phyloP scores from a whole-genome alignment of 495 filamentous ascomycete species.

The Halenospora varia region DNA sequence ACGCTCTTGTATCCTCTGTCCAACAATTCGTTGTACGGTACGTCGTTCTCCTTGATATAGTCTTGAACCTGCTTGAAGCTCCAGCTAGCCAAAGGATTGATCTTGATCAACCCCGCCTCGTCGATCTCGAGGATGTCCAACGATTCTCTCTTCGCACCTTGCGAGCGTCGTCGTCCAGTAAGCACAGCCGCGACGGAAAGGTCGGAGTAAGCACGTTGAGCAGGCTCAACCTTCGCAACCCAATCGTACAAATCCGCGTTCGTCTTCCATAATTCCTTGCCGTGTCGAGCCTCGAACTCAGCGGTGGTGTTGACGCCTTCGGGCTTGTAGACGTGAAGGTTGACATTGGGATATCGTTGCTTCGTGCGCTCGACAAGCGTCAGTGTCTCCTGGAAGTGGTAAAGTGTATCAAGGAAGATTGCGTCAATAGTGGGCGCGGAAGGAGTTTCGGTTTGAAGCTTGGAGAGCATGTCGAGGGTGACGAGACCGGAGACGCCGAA shows the following conservation, averaged over 20 bases:
- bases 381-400: constrained; percentile 92
- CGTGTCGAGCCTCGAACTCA: constrained; percentile 79
- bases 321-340: constrained; percentile 86
- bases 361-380: constrained; percentile 75
- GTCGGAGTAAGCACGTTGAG: constrained; percentile 85
- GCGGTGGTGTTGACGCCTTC: constrained; percentile 59
- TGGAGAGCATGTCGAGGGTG: constrained; percentile 92
- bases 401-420: constrained; percentile 94
- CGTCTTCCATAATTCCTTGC: constrained; percentile 78
- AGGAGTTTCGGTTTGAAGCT: constrained; percentile 66
- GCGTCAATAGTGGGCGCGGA: constrained; percentile 67
- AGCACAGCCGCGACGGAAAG: constrained; percentile 87
- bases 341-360: constrained; percentile 69
- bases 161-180: constrained; percentile 88
- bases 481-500: constrained; percentile 93
- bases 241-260: constrained; percentile 92
- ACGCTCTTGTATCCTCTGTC: constrained; percentile 94
- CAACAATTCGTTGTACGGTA: constrained; percentile 90
- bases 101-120: constrained; percentile 89
- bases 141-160: constrained; percentile 88
- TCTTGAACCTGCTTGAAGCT: constrained; percentile 81
- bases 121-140: constrained; percentile 90
- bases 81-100: constrained; percentile 99
- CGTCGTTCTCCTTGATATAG: constrained; percentile 79
- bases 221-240: constrained; percentile 95